Evolutionary conservation across 257 asterid species (phyloP).

Genomic region (Solanum stenotomum): DNA sequence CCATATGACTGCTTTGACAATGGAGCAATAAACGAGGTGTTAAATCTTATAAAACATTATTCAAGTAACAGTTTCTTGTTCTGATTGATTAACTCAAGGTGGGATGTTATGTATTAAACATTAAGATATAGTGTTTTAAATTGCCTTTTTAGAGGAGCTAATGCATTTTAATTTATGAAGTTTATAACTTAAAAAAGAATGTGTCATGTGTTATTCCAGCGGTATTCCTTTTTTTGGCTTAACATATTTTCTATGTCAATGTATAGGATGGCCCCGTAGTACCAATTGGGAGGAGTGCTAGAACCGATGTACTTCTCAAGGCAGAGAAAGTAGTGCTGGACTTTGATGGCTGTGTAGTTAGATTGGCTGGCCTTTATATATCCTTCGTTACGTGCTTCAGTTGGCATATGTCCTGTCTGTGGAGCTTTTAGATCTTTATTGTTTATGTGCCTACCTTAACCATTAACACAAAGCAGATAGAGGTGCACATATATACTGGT

Average conservation of each 20-base stretch:
- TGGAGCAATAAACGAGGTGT: constrained; percentile 88
- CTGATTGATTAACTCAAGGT: not conserved
- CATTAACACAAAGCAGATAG: constrained; percentile 65
- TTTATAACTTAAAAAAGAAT: not conserved
- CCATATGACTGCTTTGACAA: constrained; percentile 80
- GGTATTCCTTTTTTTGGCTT: not conserved
- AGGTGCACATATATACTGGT: constrained; percentile 85
- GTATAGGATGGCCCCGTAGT: constrained; percentile 71
- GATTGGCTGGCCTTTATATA: constrained; percentile 98
- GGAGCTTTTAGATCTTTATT: not conserved
- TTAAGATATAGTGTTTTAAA: not conserved
- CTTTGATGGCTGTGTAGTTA: constrained; percentile 75
- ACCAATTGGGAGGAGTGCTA: constrained; percentile 79
- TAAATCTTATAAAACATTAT: constrained; percentile 9
- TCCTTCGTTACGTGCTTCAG: constrained; percentile 36
- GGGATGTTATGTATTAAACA: not conserved
- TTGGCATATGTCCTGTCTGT: not conserved
- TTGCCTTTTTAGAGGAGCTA: not conserved
- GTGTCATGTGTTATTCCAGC: not conserved
- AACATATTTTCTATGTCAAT: not conserved
- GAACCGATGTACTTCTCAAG: constrained; percentile 77
- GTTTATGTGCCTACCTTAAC: constrained; percentile 38
- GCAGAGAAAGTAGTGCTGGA: constrained; percentile 80
- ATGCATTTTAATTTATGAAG: not conserved
- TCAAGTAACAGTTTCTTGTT: not conserved